phyloP scores from a whole-genome alignment of 768 basidiomycete genomes.

The Lactarius psammicola region DNA sequence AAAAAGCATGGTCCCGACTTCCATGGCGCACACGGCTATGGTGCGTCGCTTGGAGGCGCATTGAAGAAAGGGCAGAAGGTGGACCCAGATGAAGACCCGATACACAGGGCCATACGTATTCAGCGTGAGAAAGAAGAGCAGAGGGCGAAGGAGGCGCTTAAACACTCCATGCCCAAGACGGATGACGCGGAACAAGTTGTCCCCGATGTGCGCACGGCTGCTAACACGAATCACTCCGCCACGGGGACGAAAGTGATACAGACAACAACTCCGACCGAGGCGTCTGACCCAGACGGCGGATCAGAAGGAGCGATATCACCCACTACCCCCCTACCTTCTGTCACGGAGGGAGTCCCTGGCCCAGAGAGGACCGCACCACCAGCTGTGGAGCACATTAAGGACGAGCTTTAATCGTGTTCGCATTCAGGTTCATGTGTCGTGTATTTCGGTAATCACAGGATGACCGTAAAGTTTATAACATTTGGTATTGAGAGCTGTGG shows the following conservation, averaged over 20 bases:
- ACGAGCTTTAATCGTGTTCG: slow-evolving; percentile 24
- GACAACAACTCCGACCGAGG: background rate
- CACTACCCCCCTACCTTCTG: background rate
- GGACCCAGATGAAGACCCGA: slow-evolving; percentile 32
- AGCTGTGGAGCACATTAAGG: slow-evolving; percentile 14
- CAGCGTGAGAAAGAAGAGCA: slow-evolving; percentile 32
- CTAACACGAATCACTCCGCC: slow-evolving; percentile 23
- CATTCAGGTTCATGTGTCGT: background rate
- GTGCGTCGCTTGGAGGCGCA: slow-evolving; percentile 44
- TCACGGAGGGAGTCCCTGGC: background rate
- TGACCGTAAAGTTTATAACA: slow-evolving; percentile 19
- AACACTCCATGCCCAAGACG: slow-evolving; percentile 29
- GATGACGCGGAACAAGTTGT: slow-evolving; percentile 31
- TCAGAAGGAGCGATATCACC: background rate
- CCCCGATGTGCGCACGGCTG: slow-evolving; percentile 27
- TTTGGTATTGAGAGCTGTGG: slow-evolving; percentile 22
- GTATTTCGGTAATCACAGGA: background rate
- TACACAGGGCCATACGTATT: slow-evolving; percentile 32
- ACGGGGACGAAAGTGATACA: background rate
- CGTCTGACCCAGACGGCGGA: background rate
- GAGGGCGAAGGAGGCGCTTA: slow-evolving; percentile 26
- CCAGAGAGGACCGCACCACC: background rate
- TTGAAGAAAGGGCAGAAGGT: slow-evolving; percentile 36
- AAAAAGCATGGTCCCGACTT: slow-evolving; percentile 42
- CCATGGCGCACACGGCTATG: slow-evolving; percentile 45